Evolutionary conservation across 2,329 filamentous ascomycete species (phyloP).

Genomic region (Shiraia sp.): DNA sequence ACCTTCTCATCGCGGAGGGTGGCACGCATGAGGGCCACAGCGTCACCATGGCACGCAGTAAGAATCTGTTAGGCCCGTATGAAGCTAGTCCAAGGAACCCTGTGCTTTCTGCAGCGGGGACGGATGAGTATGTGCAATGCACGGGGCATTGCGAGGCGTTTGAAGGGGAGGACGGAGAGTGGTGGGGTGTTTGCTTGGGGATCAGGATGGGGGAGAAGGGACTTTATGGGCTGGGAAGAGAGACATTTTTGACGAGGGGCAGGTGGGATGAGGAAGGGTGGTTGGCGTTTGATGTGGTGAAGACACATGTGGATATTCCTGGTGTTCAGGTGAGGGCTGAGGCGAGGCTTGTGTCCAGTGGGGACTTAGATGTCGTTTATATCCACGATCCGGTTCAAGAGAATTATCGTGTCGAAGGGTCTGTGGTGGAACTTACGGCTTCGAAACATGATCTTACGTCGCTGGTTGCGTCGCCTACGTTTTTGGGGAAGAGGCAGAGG

Average conservation of each 20-base stretch:
- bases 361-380: conserved; percentile 6
- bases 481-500: conserved; percentile 17
- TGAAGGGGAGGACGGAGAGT: conserved; percentile 10
- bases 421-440: conserved; percentile 1
- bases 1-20: conserved; percentile 41
- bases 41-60: conserved; percentile 15
- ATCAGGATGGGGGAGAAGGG: conserved; percentile 3
- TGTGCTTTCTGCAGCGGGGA: conserved; percentile 10
- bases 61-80: conserved; percentile 13
- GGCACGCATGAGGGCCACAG: conserved; percentile 15
- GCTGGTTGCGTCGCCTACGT: conserved; percentile 11
- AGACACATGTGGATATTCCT: background rate
- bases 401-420: conserved; percentile 6
- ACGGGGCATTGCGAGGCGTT: conserved; percentile 20
- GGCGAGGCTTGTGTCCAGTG: background rate
- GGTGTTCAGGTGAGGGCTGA: background rate
- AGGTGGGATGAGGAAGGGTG: conserved; percentile 12
- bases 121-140: conserved; percentile 16
- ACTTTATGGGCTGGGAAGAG: conserved; percentile 13
- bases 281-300: conserved; percentile 14
- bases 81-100: conserved; percentile 14
- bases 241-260: conserved; percentile 13
- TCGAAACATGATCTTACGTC: conserved; percentile 5
- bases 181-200: conserved; percentile 19
- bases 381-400: conserved; percentile 10